Evolutionary conservation across 139 green algal genomes (phyloP), one percentile per base, ranked within the genome.

Genomic region (Axilococcus clingmanii): DNA sequence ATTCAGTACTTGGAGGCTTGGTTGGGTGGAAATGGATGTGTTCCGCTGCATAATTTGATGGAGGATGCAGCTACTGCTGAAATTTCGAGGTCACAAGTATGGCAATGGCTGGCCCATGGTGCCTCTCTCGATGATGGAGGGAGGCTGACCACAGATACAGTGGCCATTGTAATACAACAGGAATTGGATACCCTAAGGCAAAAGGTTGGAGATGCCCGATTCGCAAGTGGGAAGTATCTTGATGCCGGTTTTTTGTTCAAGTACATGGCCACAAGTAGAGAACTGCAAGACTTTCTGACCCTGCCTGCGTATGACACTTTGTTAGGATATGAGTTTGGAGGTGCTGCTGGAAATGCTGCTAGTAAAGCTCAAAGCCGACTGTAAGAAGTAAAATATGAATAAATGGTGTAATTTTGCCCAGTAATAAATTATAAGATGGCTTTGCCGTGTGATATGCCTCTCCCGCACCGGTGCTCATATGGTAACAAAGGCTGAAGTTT

Each of bases 11-110:
- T 94, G 63, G 85, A 85, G 61, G 73, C 65, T 16, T 94, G 85
- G 85, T 73, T 94, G 50, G 59, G 59, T 32, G 59, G 59, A 29
- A 67, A 23, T 34, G 59, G 59, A 22, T 67, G 59, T 46, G 59
- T 67, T 28, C 59, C 59, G 20, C 78, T 94, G 40, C 72, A 94
- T 77, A 87, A 92, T 66, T 74, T 94, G 4, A 94, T 94, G 85
- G 85, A 94, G 75, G 85, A 94, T 55, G 85, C 85, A 1, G 85
- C 85, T 20, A 94, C 85, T 4, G 85, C 85, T 7, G 85, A 94
- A 67, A 94, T 94, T 66, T 80, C 44, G n/a, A 50, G 80, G 63
- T 24, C 78, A 4, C 61, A 86, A 68, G 59, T 86, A 48, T 94
- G 85, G 81, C 83, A 92, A 74, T 92, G 83, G 83, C 65, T 89